A percentile compares a stretch with the other conserved stretches of the same genome.
These are phyloP conservation scores for Fragilaria crotonensis DNA, from an alignment of 108 stramenopile species.

Conservation along the genomic window DNA sequence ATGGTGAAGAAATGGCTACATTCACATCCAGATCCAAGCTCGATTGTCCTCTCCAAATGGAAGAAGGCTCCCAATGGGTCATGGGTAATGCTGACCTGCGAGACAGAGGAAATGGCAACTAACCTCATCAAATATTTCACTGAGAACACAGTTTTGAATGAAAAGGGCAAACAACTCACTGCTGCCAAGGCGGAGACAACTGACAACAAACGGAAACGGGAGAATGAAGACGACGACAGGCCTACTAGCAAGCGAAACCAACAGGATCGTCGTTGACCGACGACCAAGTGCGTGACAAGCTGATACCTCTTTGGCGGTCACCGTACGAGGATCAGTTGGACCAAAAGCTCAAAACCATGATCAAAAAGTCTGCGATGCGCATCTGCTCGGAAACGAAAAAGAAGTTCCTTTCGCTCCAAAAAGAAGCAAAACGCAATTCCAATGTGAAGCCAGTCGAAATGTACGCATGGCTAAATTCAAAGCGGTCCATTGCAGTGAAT, in stretches of 20 bases:
- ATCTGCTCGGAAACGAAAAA: constrained; percentile 58
- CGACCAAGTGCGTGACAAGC: constrained; percentile 55
- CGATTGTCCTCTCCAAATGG: constrained; percentile 26
- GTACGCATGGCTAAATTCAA: constrained; percentile 47
- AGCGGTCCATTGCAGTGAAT: constrained; percentile 37
- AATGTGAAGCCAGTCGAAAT: constrained; percentile 10
- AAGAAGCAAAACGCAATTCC: constrained; percentile 39
- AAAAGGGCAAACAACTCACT: constrained; percentile 18
- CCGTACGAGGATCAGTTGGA: constrained; percentile 48
- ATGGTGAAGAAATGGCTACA: constrained; percentile 37
- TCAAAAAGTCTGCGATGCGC: constrained; percentile 51
- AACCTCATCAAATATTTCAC: constrained; percentile 43
- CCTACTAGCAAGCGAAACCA: constrained; percentile 1
- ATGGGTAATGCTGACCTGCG: constrained; percentile 44
- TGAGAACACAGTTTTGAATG: constrained; percentile 28
- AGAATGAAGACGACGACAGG: constrained; percentile 8
- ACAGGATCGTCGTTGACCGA: constrained; percentile 7
- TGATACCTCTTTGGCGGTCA: constrained; percentile 50
- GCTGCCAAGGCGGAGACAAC: constrained; percentile 30
- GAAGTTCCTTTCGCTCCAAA: constrained; percentile 46
- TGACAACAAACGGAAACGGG: constrained; percentile 11
- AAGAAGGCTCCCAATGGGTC: constrained; percentile 50
- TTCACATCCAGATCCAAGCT: constrained; percentile 4
- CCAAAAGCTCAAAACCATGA: constrained; percentile 48
- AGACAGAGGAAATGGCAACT: constrained; percentile 42